Percentiles rank a stretch among this genome's conserved stretches.
Evolutionary conservation across 1,284 basidiomycete genomes (phyloP).

Genomic region (Gymnopus androsaceus): DNA sequence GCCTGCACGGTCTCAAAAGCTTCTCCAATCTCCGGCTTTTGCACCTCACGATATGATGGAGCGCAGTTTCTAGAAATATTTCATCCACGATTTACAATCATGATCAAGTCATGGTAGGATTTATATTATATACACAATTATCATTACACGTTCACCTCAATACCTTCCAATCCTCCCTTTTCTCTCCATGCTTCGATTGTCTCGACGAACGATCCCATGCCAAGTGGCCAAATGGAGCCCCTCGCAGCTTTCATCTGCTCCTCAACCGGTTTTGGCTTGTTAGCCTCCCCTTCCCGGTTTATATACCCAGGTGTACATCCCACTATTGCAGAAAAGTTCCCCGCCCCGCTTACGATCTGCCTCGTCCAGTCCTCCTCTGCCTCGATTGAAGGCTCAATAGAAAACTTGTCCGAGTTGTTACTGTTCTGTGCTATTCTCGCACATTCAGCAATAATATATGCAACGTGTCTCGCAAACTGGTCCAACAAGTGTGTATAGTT

Average conservation of each 20-base stretch:
- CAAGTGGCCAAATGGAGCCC: slow-evolving; percentile 14
- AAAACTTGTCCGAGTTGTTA: too few relatives aligned
- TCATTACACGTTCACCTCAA: slow-evolving; percentile 4
- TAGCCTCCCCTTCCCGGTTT: slow-evolving; percentile 8
- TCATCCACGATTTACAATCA: too few relatives aligned
- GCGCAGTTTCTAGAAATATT: too few relatives aligned
- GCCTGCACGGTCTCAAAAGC: too few relatives aligned
- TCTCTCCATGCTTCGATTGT: slow-evolving; percentile 15
- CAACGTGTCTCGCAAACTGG: slow-evolving; percentile 11
- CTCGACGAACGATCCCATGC: slow-evolving; percentile 13
- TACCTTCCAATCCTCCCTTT: slow-evolving; percentile 17
- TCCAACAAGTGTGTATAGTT: slow-evolving; percentile 13
- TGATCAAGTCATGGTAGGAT: too few relatives aligned
- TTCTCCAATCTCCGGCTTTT: too few relatives aligned
- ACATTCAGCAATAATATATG: slow-evolving; percentile 15
- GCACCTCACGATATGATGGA: too few relatives aligned
- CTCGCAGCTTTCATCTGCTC: slow-evolving; percentile 18
- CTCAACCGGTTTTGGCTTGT: background rate
- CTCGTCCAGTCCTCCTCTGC: slow-evolving; percentile 18
- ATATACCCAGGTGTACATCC: slow-evolving; percentile 22
- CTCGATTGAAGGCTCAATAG: slow-evolving; percentile 14
- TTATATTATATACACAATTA: too few relatives aligned
- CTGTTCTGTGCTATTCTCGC: background rate
- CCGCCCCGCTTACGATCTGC: slow-evolving; percentile 14
- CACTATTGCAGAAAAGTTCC: slow-evolving; percentile 11